A percentile compares a stretch with the other conserved stretches of the same genome.
Conservation (phyloP, 2,329 filamentous ascomycete species). For the Bipolaris gigantea region DNA sequence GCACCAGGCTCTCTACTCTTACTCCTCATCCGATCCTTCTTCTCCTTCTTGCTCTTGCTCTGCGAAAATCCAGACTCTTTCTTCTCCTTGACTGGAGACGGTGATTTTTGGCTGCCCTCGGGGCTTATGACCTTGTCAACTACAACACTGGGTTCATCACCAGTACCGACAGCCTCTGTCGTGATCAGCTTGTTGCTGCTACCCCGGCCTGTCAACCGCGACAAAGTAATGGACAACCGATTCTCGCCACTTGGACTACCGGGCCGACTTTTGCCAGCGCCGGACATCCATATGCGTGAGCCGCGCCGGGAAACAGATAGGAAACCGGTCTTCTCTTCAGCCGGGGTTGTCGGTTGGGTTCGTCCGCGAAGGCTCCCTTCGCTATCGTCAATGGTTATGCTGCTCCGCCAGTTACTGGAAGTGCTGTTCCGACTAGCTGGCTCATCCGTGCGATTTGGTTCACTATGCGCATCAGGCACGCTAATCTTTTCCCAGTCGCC, state of each 20-base stretch:
- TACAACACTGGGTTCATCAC: conserved; percentile 35
- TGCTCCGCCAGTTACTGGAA: conserved; percentile 46
- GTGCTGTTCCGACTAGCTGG: conserved; percentile 38
- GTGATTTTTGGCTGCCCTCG: conserved; percentile 17
- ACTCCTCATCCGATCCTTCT: conserved; percentile 41
- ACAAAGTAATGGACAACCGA: conserved; percentile 49
- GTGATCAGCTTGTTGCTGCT: conserved; percentile 47
- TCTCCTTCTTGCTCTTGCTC: conserved; percentile 39
- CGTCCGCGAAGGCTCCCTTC: conserved; percentile 39
- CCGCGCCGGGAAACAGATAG: conserved; percentile 39
- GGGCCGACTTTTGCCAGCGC: conserved; percentile 46
- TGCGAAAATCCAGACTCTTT: conserved; percentile 26
- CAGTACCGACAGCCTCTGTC: conserved; percentile 16
- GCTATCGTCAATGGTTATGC: conserved; percentile 46
- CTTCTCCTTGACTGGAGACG: conserved; percentile 28
- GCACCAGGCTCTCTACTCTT: conserved; percentile 47
- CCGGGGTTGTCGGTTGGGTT: conserved; percentile 48
- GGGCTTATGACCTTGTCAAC: conserved; percentile 24
- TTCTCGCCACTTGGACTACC: conserved; percentile 46
- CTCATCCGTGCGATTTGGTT: conserved; percentile 25
- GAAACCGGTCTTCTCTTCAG: conserved; percentile 45
- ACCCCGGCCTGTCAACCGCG: conserved; percentile 44
- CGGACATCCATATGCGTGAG: conserved; percentile 36
- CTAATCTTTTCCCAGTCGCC: conserved; percentile 32
- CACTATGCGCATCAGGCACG: conserved; percentile 15